Percentiles rank a stretch among this genome's conserved stretches.
Evolutionary conservation across 2,329 filamentous ascomycete genomes (phyloP).

Genomic region (Cordyceps cateniannulata): DNA sequence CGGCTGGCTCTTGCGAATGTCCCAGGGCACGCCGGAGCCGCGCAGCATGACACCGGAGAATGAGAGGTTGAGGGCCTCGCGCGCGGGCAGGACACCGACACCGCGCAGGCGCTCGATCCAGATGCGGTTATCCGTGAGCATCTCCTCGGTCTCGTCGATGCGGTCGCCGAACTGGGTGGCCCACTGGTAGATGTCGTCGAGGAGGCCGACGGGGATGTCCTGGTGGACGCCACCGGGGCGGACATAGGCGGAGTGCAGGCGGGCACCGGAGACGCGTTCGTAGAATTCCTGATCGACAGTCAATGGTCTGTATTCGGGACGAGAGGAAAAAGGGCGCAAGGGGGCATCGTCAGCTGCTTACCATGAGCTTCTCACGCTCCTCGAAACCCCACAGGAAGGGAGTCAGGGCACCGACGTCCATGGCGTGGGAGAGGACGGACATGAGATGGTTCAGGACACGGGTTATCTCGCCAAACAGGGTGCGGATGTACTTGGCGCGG

Average conservation of each 20-base stretch:
- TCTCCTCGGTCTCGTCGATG: conserved; percentile 97
- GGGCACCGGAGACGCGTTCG: conserved; percentile 95
- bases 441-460: conserved; percentile 94
- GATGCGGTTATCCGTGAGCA: conserved; percentile 98
- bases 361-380: conserved; percentile 99
- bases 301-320: background rate
- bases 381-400: conserved; percentile 99
- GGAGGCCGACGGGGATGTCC: conserved; percentile 85
- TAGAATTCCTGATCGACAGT: conserved; percentile 80
- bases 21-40: conserved; percentile 92
- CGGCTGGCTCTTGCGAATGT: conserved; percentile 91
- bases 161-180: conserved; percentile 97
- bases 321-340: background rate
- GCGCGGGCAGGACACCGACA: conserved; percentile 82
- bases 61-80: conserved; percentile 93
- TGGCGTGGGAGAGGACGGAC: conserved; percentile 94
- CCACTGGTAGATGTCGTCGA: conserved; percentile 99
- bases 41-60: conserved; percentile 98
- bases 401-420: conserved; percentile 97
- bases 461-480: conserved; percentile 91
- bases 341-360: conserved; percentile 37
- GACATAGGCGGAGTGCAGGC: conserved; percentile 94
- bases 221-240: conserved; percentile 94
- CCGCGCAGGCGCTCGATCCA: conserved; percentile 93
- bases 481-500: conserved; percentile 94